These are phyloP conservation scores for Cardiosporidium cionae DNA, from an alignment of 169 alveolate genomes.

Conservation along the genomic window DNA sequence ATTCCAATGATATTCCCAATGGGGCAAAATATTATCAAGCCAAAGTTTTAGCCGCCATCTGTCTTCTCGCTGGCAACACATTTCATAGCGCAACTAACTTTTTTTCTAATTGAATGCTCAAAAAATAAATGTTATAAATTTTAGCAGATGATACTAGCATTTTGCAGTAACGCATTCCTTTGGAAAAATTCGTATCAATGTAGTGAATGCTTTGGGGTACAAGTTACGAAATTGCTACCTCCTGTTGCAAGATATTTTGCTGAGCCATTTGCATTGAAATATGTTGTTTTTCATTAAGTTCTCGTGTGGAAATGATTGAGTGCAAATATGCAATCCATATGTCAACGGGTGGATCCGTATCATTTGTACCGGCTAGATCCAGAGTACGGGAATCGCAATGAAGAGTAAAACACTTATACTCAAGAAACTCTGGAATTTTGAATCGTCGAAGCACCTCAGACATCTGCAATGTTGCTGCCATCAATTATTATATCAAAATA, in stretches of 20 bases:
- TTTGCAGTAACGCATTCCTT: too few relatives aligned
- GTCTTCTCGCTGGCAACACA: slow-evolving; percentile 5
- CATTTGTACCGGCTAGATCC: background rate
- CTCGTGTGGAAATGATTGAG: background rate
- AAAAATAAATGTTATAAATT: too few relatives aligned
- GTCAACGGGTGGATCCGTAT: background rate
- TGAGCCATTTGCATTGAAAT: too few relatives aligned
- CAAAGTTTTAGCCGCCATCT: slow-evolving; percentile 1
- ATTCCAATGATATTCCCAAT: slow-evolving; percentile 15
- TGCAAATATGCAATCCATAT: background rate
- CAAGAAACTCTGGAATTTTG: background rate
- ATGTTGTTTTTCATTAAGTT: too few relatives aligned
- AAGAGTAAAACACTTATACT: background rate
- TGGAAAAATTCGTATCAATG: too few relatives aligned
- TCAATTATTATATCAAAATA: too few relatives aligned
- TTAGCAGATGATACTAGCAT: too few relatives aligned
- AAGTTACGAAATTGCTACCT: too few relatives aligned
- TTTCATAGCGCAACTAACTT: background rate
- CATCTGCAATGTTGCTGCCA: background rate
- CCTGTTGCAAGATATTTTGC: too few relatives aligned
- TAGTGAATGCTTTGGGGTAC: too few relatives aligned
- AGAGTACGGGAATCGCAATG: background rate
- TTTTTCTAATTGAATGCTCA: background rate
- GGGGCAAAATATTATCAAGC: slow-evolving; percentile 9
- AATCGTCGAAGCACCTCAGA: background rate